Conservation (phyloP, 2,329 filamentous ascomycete genomes). For the Alternaria solani region DNA sequence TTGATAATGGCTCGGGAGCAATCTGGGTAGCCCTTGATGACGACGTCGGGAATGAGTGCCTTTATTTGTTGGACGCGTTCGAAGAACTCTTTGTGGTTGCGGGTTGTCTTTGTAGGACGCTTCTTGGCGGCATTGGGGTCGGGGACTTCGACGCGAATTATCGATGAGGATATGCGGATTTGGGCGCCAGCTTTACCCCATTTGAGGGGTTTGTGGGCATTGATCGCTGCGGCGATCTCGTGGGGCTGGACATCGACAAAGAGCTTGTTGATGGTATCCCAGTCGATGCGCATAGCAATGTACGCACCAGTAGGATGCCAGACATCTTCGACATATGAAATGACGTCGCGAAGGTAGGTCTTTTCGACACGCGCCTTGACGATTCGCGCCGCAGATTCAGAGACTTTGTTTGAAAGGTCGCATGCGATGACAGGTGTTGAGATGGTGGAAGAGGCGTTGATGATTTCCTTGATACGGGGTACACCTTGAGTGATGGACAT, state of each 20-base stretch:
- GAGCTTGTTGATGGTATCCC: slow-evolving; percentile 77
- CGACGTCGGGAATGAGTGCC: slow-evolving; percentile 79
- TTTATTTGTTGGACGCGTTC: slow-evolving; percentile 86
- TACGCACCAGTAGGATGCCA: slow-evolving; percentile 82
- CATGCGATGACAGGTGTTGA: slow-evolving; percentile 94
- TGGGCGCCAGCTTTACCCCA: slow-evolving; percentile 71
- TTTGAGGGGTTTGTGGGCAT: slow-evolving; percentile 83
- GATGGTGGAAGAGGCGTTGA: slow-evolving; percentile 95
- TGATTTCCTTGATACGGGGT: slow-evolving; percentile 99
- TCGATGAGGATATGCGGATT: slow-evolving; percentile 43
- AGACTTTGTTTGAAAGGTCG: slow-evolving; percentile 76
- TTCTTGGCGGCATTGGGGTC: slow-evolving; percentile 52
- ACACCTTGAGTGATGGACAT: slow-evolving; percentile 99
- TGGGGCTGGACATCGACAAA: slow-evolving; percentile 78
- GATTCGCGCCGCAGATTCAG: slow-evolving; percentile 82
- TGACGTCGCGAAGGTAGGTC: slow-evolving; percentile 84
- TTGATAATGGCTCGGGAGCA: slow-evolving; percentile 89
- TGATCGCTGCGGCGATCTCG: slow-evolving; percentile 80
- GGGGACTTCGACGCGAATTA: slow-evolving; percentile 77
- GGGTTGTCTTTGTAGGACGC: slow-evolving; percentile 37
- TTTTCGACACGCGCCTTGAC: slow-evolving; percentile 96
- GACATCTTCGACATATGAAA: slow-evolving; percentile 83
- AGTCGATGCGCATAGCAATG: slow-evolving; percentile 83
- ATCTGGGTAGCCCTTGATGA: slow-evolving; percentile 88
- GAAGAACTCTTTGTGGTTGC: slow-evolving; percentile 68